Conservation (phyloP, 176 grass and related monocot species). For the Cenchrus fungigraminus region DNA sequence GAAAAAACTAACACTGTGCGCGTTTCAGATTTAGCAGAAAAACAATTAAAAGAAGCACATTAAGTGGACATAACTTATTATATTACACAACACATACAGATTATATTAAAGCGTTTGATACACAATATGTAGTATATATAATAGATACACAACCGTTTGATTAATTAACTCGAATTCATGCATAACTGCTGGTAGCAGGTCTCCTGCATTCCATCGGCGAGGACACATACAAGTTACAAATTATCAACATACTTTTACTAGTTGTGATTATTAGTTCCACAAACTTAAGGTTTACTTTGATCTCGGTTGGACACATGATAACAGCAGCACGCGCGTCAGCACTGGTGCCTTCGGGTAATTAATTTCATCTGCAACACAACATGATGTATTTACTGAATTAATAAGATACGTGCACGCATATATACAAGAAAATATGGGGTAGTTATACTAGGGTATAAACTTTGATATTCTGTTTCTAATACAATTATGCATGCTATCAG, state of each 20-base stretch:
- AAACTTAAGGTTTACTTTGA: not conserved
- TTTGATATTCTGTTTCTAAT: not conserved
- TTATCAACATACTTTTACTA: not conserved
- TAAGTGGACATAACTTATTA: not conserved
- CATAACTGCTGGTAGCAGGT: not conserved
- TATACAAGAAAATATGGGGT: too few species aligned
- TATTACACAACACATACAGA: not conserved
- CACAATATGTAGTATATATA: too few species aligned
- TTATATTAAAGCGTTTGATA: not conserved
- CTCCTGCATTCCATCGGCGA: not conserved
- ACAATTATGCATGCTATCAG: not conserved
- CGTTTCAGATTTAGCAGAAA: not conserved
- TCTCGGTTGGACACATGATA: not conserved
- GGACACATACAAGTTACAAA: not conserved
- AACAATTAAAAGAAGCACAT: not conserved
- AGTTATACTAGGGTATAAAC: not conserved
- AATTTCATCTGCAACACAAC: conserved; percentile 34
- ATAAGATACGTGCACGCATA: not conserved
- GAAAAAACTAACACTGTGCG: not conserved
- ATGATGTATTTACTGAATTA: not conserved
- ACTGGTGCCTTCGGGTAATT: conserved; percentile 1
- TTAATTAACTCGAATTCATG: not conserved
- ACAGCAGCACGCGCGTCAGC: not conserved
- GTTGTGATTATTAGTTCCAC: not conserved
- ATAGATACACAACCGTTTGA: not conserved